These are phyloP conservation scores for Penicillium sp. DNA, from an alignment of 2,329 filamentous ascomycete species.

Conservation along the genomic window DNA sequence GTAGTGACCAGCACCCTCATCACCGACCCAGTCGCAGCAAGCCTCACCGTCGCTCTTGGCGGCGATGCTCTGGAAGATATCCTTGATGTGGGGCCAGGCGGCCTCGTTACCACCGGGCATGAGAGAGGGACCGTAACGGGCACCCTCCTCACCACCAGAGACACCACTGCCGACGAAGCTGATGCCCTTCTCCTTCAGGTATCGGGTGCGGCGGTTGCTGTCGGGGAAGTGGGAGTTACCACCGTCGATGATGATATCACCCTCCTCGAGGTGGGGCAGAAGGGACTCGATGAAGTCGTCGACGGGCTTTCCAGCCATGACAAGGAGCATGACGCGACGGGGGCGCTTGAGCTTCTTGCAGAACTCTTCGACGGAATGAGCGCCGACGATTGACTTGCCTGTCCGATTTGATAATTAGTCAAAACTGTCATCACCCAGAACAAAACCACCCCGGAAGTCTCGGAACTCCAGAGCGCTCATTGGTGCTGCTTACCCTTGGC, in stretches of 20 bases:
- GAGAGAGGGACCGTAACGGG: constrained; percentile 92
- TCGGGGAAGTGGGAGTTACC: constrained; percentile 99
- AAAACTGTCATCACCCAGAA: neutral
- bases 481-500: constrained; percentile 67
- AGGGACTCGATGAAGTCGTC: constrained; percentile 99
- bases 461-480: neutral
- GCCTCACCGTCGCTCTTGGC: constrained; percentile 97
- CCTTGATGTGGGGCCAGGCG: constrained; percentile 98
- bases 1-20: constrained; percentile 99
- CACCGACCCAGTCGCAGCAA: constrained; percentile 99
- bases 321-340: constrained; percentile 96
- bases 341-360: constrained; percentile 95
- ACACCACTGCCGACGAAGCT: constrained; percentile 97
- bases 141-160: constrained; percentile 98
- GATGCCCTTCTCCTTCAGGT: constrained; percentile 85
- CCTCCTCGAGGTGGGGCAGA: constrained; percentile 78
- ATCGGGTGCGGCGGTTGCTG: constrained; percentile 94
- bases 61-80: constrained; percentile 96
- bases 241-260: constrained; percentile 99
- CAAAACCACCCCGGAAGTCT: too few species aligned
- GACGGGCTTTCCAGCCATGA: constrained; percentile 97
- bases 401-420: constrained; percentile 37
- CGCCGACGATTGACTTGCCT: constrained; percentile 93
- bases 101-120: constrained; percentile 99
- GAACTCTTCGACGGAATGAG: constrained; percentile 93